Percentiles rank a stretch among this genome's conserved stretches.
Conservation (phyloP, 345 rosid species). For the Arabidopsis suecica region DNA sequence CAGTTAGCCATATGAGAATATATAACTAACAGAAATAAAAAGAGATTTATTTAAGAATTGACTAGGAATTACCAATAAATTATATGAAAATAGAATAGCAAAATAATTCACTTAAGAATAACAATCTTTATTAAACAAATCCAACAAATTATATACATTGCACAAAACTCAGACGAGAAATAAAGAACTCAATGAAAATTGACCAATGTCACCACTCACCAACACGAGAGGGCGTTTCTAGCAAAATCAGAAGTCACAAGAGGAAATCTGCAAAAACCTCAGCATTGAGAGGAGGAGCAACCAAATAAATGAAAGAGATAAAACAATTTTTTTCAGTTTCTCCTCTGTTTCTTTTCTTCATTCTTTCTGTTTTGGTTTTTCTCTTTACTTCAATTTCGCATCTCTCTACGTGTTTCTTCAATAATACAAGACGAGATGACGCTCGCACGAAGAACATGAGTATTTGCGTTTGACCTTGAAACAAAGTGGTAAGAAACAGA, state of each 20-base stretch:
- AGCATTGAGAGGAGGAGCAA: conserved; percentile 26
- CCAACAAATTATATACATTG: conserved; percentile 25
- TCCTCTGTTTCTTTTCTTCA: background rate
- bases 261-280: conserved; percentile 34
- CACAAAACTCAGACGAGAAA: background rate
- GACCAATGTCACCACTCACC: conserved; percentile 37
- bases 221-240: conserved; percentile 6
- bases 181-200: background rate
- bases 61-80: background rate
- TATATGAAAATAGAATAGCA: background rate
- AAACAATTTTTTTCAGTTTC: conserved; percentile 9
- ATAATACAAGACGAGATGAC: conserved; percentile 53
- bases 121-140: background rate
- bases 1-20: no score
- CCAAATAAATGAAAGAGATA: conserved; percentile 7
- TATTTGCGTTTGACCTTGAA: conserved; percentile 66
- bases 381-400: background rate
- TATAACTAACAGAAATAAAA: no score
- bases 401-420: conserved; percentile 18
- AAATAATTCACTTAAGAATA: background rate
- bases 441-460: conserved; percentile 65
- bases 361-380: background rate
- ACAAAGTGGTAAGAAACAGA: conserved; percentile 80
- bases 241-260: background rate
- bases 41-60: no score